phyloP scores from a whole-genome alignment of 1,284 basidiomycete species.

The Microbotryum intermedium region DNA sequence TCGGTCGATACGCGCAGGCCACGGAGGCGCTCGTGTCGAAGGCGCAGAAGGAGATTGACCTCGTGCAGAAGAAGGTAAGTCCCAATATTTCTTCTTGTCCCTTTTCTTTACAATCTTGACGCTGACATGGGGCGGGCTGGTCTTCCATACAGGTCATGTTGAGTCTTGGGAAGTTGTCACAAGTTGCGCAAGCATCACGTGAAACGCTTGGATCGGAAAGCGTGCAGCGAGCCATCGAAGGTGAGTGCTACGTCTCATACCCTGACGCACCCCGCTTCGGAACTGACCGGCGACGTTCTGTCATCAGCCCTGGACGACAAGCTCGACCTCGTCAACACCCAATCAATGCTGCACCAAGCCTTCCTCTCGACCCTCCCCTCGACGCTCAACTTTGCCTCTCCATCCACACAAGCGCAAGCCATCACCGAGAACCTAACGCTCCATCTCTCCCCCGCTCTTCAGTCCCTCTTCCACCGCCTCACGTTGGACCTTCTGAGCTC shows the following conservation, averaged over 20 bases:
- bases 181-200: conserved; percentile 60
- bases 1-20: conserved; percentile 57
- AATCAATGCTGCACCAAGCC: conserved; percentile 39
- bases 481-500: conserved; percentile 36
- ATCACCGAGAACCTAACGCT: conserved; percentile 12
- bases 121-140: neutral
- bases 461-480: neutral
- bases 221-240: conserved; percentile 38
- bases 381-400: conserved; percentile 30
- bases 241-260: neutral
- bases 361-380: conserved; percentile 25
- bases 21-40: conserved; percentile 57
- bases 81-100: too few relatives aligned
- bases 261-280: conserved; percentile 3
- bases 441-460: neutral
- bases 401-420: conserved; percentile 37
- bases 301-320: conserved; percentile 43
- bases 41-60: conserved; percentile 50
- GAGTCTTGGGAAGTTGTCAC: conserved; percentile 79
- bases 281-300: neutral
- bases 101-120: neutral
- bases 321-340: conserved; percentile 50
- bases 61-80: conserved; percentile 60
- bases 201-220: conserved; percentile 28
- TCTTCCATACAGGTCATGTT: conserved; percentile 81